These are phyloP conservation scores for Aureobasidium namibiae DNA, from an alignment of 2,329 filamentous ascomycete genomes.

Conservation along the genomic window DNA sequence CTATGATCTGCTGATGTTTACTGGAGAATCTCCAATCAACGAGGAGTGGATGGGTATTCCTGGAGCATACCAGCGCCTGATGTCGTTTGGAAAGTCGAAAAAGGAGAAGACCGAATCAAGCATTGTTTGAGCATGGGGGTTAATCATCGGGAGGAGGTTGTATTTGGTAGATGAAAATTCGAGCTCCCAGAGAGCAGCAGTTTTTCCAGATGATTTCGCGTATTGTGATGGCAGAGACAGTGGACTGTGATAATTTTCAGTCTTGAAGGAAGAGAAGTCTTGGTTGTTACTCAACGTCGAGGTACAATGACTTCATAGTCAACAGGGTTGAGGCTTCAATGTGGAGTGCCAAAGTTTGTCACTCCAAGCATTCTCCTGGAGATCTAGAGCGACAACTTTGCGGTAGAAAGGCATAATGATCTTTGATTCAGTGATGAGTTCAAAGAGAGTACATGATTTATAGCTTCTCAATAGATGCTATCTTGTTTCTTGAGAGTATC, in stretches of 20 bases:
- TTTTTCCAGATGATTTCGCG: not conserved
- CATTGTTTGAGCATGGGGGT: not conserved
- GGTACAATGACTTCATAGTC: not conserved
- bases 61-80: slow-evolving; percentile 15
- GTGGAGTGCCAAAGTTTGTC: too few species aligned
- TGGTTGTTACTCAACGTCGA: not conserved
- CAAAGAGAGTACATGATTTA: too few species aligned
- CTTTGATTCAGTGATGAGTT: too few species aligned
- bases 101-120: slow-evolving; percentile 5
- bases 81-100: not conserved
- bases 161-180: not conserved
- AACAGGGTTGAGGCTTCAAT: slow-evolving; percentile 3
- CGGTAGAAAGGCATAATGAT: too few species aligned
- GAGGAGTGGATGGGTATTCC: slow-evolving; percentile 51
- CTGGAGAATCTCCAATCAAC: slow-evolving; percentile 62
- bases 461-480: too few species aligned
- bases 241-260: not conserved
- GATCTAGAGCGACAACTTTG: too few species aligned
- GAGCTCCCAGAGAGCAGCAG: not conserved
- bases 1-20: slow-evolving; percentile 59
- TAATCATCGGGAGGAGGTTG: not conserved
- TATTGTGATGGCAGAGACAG: not conserved
- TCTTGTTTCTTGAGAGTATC: too few species aligned
- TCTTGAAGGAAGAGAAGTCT: not conserved
- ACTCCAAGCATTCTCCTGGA: too few species aligned